Evolutionary conservation across 1,284 basidiomycete genomes (phyloP), one percentile per base, ranked within the genome.

Genomic region (Porodaedalea pini): DNA sequence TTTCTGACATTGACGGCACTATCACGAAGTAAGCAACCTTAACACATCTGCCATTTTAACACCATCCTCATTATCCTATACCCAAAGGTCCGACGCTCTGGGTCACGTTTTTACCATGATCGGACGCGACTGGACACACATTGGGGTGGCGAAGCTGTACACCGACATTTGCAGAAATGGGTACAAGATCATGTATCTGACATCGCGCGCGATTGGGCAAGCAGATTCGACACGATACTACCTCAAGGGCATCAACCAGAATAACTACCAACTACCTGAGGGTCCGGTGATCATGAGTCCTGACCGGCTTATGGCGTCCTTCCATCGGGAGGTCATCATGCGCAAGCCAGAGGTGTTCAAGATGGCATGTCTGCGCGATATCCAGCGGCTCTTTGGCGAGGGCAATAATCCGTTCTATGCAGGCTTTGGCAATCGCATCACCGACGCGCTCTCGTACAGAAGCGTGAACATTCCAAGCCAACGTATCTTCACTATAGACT

Each of bases 241-340:
- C 68, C 80, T 99, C 39, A 92, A 90, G 69, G 91, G 92, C 7
- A 94, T 99, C 71, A 91, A 90, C 67, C 97, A 99, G 76, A 92
- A 96, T 65, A 86, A 94, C 62, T 98, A 97, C 69, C 89, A 94
- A 68, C 78, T 99, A 31, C 97, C 97, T 0, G 94, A 98, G 67
- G 97, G 97, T 0, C 97, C 97, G 3, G 97, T 99, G 51, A 95
- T 99, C 69, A 98, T 99, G 97, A 95, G 92, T 66, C 97, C 97
- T 0, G 97, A 99, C 71, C 82, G 97, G 13, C 71, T 99, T 56
- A 95, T 99, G 81, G 90, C 94, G 2, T 94, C 92, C 32, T 73
- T 99, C 50, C 97, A 99, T 72, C 94, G 93, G 2, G 94, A 98
- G 73, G 94, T 98, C n/a, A 95, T 98, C 66, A 90, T 97, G 87